phyloP scores from a whole-genome alignment of 108 stramenopile genomes.

The Pseudonitzschia multiseries region DNA sequence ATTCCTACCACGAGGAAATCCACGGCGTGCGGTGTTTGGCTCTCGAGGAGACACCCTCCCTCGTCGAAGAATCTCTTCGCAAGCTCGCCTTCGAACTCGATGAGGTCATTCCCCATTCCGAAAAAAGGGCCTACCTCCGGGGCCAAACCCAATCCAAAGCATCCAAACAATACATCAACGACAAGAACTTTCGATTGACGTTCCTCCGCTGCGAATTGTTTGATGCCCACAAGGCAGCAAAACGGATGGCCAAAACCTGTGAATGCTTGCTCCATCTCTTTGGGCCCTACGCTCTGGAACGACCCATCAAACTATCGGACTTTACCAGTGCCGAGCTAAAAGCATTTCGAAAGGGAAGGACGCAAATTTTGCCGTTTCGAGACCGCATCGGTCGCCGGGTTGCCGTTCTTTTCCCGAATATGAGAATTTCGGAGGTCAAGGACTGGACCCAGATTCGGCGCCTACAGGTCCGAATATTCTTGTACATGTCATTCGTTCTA shows the following conservation, averaged over 20 bases:
- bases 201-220: slow-evolving; percentile 44
- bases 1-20: not conserved
- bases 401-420: not conserved
- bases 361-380: not conserved
- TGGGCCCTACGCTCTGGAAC: slow-evolving; percentile 8
- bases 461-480: slow-evolving; percentile 1
- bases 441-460: not conserved
- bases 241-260: slow-evolving; percentile 16
- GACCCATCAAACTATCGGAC: slow-evolving; percentile 3
- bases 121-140: slow-evolving; percentile 1
- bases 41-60: slow-evolving; percentile 2
- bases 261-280: not conserved
- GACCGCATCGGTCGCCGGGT: not conserved
- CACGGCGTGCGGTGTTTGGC: slow-evolving; percentile 2
- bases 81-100: slow-evolving; percentile 1
- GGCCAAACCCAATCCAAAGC: not conserved
- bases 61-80: slow-evolving; percentile 6
- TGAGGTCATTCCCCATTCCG: not conserved
- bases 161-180: slow-evolving; percentile 18
- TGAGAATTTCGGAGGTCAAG: not conserved
- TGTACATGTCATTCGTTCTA: slow-evolving; percentile 1
- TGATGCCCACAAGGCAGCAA: slow-evolving; percentile 28
- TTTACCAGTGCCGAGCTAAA: not conserved
- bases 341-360: not conserved
- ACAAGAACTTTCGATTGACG: slow-evolving; percentile 30